phyloP scores from a whole-genome alignment of 1,139 yeast genomes.

The Geotrichum europaeum region DNA sequence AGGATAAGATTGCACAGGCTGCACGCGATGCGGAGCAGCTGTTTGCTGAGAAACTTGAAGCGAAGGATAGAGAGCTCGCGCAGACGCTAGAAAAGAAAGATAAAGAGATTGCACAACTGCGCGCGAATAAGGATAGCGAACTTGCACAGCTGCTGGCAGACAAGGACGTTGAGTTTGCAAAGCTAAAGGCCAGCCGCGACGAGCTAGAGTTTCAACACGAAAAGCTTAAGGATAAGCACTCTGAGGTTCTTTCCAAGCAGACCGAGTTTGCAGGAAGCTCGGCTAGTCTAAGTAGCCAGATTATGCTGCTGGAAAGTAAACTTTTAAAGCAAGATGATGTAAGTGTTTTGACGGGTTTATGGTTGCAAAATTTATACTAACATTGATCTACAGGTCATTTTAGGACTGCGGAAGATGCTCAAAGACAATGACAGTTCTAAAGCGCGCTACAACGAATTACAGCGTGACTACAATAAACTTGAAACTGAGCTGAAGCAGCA shows the following conservation, averaged over 20 bases:
- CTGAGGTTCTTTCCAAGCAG: constrained; percentile 21
- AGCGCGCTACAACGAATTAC: constrained; percentile 21
- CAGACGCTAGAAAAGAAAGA: constrained; percentile 18
- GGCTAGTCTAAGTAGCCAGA: constrained; percentile 21
- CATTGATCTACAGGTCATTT: constrained; percentile 7
- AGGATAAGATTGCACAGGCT: background rate
- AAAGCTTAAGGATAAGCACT: constrained; percentile 20
- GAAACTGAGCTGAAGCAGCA: constrained; percentile 33
- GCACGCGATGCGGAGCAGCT: background rate
- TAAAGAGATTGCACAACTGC: background rate
- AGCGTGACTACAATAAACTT: constrained; percentile 22
- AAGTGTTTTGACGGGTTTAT: constrained; percentile 8
- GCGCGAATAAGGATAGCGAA: constrained; percentile 4
- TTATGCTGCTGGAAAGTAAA: constrained; percentile 20
- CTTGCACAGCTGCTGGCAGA: background rate
- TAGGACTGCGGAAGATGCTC: constrained; percentile 14
- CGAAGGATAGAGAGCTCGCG: background rate
- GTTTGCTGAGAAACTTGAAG: constrained; percentile 4
- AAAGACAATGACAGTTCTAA: constrained; percentile 14
- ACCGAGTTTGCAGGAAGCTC: constrained; percentile 23
- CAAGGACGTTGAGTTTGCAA: background rate
- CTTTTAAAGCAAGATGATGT: constrained; percentile 19
- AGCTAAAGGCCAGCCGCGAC: background rate
- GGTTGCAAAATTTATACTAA: background rate
- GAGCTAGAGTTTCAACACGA: constrained; percentile 15